Conservation (phyloP, 352 stramenopile genomes). For the Globisporangium irregulare region DNA sequence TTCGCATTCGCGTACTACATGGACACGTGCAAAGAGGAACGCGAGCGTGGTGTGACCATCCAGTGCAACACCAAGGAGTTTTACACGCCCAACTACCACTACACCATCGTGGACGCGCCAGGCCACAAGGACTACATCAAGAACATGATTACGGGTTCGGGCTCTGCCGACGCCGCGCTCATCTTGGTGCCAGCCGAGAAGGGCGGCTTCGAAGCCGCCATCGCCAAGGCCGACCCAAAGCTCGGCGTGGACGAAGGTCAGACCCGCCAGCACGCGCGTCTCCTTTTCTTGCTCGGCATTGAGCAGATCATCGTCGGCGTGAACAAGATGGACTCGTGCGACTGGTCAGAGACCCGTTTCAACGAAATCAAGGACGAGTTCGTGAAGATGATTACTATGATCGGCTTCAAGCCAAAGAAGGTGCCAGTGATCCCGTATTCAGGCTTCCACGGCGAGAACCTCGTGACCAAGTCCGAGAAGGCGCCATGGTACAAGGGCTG, state of each 20-base stretch:
- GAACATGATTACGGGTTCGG: conserved; percentile 99
- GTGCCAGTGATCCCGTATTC: conserved; percentile 68
- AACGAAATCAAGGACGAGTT: conserved; percentile 84
- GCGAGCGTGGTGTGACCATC: conserved; percentile 98
- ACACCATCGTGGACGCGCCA: conserved; percentile 98
- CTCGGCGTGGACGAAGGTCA: conserved; percentile 54
- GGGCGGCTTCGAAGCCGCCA: conserved; percentile 95
- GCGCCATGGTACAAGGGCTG: conserved; percentile 75
- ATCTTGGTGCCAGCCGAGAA: conserved; percentile 92
- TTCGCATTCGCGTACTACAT: conserved; percentile 99
- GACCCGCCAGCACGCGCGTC: conserved; percentile 94
- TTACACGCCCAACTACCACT: conserved; percentile 95
- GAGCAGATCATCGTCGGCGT: conserved; percentile 94
- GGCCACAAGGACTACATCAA: conserved; percentile 99
- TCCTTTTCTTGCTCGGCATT: conserved; percentile 96
- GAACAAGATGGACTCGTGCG: conserved; percentile 85
- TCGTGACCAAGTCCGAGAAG: conserved; percentile 70
- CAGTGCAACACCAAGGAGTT: conserved; percentile 98
- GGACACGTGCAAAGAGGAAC: conserved; percentile 98
- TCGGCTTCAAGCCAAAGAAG: conserved; percentile 82
- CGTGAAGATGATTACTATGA: conserved; percentile 71
- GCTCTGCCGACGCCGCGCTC: conserved; percentile 96
- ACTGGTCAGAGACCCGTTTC: conserved; percentile 66
- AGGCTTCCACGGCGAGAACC: conserved; percentile 80
- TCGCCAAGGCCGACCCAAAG: conserved; percentile 68